These are phyloP conservation scores for Colletotrichum somersetense DNA, from an alignment of 2,329 filamentous ascomycete genomes.

Conservation along the genomic window DNA sequence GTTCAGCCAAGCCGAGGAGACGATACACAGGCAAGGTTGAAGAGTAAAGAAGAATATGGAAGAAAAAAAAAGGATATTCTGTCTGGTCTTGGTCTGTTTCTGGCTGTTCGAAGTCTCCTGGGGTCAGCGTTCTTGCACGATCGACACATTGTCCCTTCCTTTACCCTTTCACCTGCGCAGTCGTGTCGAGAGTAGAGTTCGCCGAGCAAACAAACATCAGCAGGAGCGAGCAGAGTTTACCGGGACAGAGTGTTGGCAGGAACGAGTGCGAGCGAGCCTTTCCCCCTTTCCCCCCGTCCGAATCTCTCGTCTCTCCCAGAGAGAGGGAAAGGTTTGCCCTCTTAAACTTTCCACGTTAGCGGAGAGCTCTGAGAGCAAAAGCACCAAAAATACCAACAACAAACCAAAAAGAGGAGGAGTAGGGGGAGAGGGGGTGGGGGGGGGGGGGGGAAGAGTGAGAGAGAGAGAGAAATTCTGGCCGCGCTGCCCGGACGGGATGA, in stretches of 20 bases:
- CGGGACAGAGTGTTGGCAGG: neutral
- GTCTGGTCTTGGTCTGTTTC: neutral
- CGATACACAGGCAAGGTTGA: neutral
- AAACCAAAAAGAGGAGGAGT: no score
- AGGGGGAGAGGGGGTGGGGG: no score
- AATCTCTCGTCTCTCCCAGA: neutral
- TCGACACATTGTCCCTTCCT: neutral
- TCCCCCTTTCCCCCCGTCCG: neutral
- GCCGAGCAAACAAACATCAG: neutral
- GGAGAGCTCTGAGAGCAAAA: neutral
- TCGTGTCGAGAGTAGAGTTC: constrained; percentile 1
- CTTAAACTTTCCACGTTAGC: neutral
- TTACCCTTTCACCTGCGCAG: neutral
- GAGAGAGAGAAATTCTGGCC: neutral
- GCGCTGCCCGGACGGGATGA: constrained; percentile 31
- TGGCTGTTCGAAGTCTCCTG: neutral
- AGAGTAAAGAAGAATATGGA: neutral
- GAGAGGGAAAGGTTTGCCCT: neutral
- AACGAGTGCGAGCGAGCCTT: neutral
- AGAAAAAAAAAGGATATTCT: neutral
- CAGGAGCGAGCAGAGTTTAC: neutral
- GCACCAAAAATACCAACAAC: neutral
- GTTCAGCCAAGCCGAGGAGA: neutral
- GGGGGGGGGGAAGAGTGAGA: no score
- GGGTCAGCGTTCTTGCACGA: neutral